phyloP scores from a whole-genome alignment of 2,329 filamentous ascomycete genomes.

The Apiospora pterosperma region DNA sequence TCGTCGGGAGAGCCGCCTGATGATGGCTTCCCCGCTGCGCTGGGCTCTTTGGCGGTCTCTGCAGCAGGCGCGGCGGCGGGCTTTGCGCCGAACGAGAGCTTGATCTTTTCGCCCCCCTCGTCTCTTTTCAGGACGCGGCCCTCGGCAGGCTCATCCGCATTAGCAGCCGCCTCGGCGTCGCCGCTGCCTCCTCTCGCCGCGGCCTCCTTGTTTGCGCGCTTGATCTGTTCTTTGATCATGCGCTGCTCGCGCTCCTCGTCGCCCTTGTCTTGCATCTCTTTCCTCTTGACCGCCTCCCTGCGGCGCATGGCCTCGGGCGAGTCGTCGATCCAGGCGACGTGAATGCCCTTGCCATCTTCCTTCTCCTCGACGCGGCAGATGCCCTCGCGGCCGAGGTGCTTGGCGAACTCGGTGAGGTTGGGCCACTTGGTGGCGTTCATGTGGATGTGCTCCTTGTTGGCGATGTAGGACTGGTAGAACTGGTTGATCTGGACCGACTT shows the following conservation, averaged over 20 bases:
- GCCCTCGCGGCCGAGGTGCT: constrained; percentile 79
- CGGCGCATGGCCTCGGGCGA: constrained; percentile 79
- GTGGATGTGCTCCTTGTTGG: constrained; percentile 82
- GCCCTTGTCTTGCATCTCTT: constrained; percentile 83
- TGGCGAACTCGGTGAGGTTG: constrained; percentile 84
- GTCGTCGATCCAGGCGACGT: constrained; percentile 89
- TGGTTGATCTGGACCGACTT: constrained; percentile 86
- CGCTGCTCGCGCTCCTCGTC: constrained; percentile 87
- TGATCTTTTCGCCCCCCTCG: constrained; percentile 75
- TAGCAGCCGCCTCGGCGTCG: constrained; percentile 20
- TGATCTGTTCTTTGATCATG: constrained; percentile 80
- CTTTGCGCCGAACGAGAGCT: constrained; percentile 60
- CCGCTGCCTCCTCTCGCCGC: constrained; percentile 39
- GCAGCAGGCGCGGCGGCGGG: constrained; percentile 19
- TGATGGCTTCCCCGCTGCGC: constrained; percentile 15
- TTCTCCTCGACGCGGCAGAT: constrained; percentile 89
- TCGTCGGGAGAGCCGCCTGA: neutral
- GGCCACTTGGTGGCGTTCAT: constrained; percentile 94
- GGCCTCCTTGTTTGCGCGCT: constrained; percentile 61
- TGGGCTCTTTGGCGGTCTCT: constrained; percentile 12
- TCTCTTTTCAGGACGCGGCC: constrained; percentile 52
- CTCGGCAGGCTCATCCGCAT: constrained; percentile 39
- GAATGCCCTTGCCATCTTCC: constrained; percentile 65
- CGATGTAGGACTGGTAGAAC: constrained; percentile 94
- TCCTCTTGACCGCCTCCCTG: constrained; percentile 76